A percentile compares a stretch with the other conserved stretches of the same genome.
Evolutionary conservation across 768 basidiomycete species (phyloP).

Genomic region (Dentipellis sp.): DNA sequence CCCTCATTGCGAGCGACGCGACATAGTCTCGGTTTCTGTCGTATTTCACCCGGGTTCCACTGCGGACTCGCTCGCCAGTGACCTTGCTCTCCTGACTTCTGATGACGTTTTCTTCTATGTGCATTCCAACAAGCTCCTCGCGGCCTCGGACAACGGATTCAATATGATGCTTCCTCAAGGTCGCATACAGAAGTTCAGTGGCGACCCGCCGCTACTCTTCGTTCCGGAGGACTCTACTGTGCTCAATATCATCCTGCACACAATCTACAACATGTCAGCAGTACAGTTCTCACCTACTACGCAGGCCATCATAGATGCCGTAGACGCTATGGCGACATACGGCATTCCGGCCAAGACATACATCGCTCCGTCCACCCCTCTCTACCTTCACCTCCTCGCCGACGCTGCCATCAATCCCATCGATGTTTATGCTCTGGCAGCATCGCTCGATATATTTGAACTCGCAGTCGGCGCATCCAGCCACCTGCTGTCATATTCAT

Average conservation of each 20-base stretch:
- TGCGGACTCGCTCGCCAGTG: slow-evolving; percentile 10
- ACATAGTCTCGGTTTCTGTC: slow-evolving; percentile 13
- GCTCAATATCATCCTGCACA: slow-evolving; percentile 27
- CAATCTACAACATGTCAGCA: slow-evolving; percentile 22
- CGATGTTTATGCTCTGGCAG: slow-evolving; percentile 34
- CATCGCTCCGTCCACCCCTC: slow-evolving; percentile 21
- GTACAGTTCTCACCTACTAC: slow-evolving; percentile 20
- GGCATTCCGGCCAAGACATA: slow-evolving; percentile 17
- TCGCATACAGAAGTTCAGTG: not conserved
- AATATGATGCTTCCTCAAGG: not conserved
- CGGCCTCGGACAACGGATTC: slow-evolving; percentile 20
- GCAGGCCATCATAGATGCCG: slow-evolving; percentile 18
- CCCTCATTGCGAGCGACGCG: not conserved
- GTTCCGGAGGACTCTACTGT: slow-evolving; percentile 21
- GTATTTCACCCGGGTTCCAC: slow-evolving; percentile 14
- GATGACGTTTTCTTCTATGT: slow-evolving; percentile 25
- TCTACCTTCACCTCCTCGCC: slow-evolving; percentile 25
- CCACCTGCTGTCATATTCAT: slow-evolving; percentile 27
- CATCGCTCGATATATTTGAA: slow-evolving; percentile 23
- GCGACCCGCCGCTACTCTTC: slow-evolving; percentile 12
- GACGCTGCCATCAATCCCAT: slow-evolving; percentile 27
- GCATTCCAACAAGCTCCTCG: slow-evolving; percentile 16
- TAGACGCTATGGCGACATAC: slow-evolving; percentile 19
- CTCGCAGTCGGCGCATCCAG: slow-evolving; percentile 32
- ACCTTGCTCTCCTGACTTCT: slow-evolving; percentile 20